These are phyloP conservation scores for Cucurbitaria berberidis DNA, from an alignment of 2,329 filamentous ascomycete species.

Conservation along the genomic window DNA sequence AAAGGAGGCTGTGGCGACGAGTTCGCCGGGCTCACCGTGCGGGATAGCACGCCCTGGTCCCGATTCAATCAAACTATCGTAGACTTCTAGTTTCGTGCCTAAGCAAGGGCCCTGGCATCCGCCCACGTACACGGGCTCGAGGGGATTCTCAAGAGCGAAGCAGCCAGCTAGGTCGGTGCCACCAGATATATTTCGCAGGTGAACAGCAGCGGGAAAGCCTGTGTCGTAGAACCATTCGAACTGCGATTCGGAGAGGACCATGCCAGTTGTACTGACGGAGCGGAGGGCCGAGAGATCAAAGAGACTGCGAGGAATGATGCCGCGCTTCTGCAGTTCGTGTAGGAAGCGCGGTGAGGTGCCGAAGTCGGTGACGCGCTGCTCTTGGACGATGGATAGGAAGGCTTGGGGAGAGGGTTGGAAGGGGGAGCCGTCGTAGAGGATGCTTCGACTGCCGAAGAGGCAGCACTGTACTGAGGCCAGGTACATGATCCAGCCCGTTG, in stretches of 20 bases:
- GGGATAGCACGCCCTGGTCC: constrained; percentile 60
- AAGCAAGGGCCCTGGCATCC: constrained; percentile 62
- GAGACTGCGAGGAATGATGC: constrained; percentile 66
- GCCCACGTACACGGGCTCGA: constrained; percentile 69
- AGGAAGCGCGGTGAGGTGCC: constrained; percentile 80
- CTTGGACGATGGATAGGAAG: constrained; percentile 67
- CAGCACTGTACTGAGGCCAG: constrained; percentile 66
- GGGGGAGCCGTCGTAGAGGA: constrained; percentile 85
- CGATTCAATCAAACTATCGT: constrained; percentile 60
- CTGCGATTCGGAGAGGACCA: constrained; percentile 77
- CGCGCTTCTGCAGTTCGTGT: constrained; percentile 70
- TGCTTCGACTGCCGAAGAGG: constrained; percentile 63
- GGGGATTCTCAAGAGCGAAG: constrained; percentile 69
- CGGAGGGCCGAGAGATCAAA: constrained; percentile 67
- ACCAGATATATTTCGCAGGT: constrained; percentile 76
- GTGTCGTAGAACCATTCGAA: constrained; percentile 82
- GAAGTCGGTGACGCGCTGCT: constrained; percentile 72
- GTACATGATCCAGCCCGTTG: constrained; percentile 82
- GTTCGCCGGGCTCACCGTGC: constrained; percentile 73
- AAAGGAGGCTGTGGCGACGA: constrained; percentile 73
- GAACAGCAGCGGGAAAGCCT: constrained; percentile 70
- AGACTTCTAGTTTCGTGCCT: constrained; percentile 64
- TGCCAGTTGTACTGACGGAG: constrained; percentile 74
- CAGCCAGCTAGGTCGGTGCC: constrained; percentile 77
- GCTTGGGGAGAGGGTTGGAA: constrained; percentile 71